Percentiles rank a stretch among this genome's conserved stretches.
Evolutionary conservation across 805 yeast genomes (phyloP).

Genomic region (Candida michaelii): DNA sequence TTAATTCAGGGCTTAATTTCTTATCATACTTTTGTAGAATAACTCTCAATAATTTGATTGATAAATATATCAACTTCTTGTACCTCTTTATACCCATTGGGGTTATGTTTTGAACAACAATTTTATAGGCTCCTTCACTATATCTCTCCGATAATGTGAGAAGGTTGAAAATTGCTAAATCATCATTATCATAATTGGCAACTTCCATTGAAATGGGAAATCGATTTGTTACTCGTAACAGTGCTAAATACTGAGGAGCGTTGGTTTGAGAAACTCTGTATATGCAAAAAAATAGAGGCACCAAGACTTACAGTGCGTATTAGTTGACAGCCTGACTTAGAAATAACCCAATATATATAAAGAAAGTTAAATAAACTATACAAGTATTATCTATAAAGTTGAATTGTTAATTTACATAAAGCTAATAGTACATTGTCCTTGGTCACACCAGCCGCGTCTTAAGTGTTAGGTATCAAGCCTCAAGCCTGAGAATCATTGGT

Average conservation of each 20-base stretch:
- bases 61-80: constrained; percentile 29
- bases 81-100: constrained; percentile 23
- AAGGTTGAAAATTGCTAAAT: constrained; percentile 1
- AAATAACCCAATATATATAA: neutral
- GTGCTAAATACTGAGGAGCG: too few species aligned
- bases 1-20: constrained; percentile 28
- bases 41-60: constrained; percentile 38
- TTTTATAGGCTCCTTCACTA: constrained; percentile 22
- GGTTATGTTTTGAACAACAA: constrained; percentile 17
- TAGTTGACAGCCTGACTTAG: too few species aligned
- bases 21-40: constrained; percentile 28
- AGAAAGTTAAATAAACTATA: neutral
- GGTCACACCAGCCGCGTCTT: too few species aligned
- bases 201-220: neutral
- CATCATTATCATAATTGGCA: neutral
- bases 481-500: constrained; percentile 1
- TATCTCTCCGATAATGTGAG: constrained; percentile 20
- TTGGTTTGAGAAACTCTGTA: too few species aligned
- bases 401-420: neutral
- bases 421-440: neutral
- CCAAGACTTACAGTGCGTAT: too few species aligned
- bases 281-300: too few species aligned
- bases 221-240: too few species aligned
- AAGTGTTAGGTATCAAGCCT: too few species aligned
- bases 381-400: neutral